Base-by-base conservation (phyloP, 306 rosid species). In the Cucumis sativus region DNA sequence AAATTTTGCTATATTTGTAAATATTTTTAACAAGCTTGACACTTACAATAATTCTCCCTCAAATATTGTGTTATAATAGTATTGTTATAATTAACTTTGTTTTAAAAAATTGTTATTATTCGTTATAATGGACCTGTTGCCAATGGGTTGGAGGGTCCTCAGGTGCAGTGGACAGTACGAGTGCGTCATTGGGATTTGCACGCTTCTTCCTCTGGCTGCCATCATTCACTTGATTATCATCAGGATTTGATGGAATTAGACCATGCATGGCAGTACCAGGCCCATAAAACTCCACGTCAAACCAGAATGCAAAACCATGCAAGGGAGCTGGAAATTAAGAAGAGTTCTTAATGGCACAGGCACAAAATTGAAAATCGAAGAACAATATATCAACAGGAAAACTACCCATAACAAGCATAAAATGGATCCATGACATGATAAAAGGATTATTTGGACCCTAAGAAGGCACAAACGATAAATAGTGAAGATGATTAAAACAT, bases 131-230 rank as follows among this genome's bases (percentile, higher is more conserved):
- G 80, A 95, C 99, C 99, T 95, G 99, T 83, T 95, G 99, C 99
- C 99, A 95, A 83, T 95, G 99, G 21, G 99, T 95, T 76, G 97
- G 99, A 78, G 97, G 97, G 79, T 95, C 99, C 97, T 92, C 99
- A 5, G 99, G 99, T 56, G 99, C 97, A 60, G 99, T 92, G 78
- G 97, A 95, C 65, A 95, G 86, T 51, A 91, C 91, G 62, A 95
- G 83, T 57, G 93, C 86, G 67, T 89, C 92, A 80, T 79, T 88
- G 37, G 97, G 97, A 78, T 89, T 92, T 73, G 92, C 62, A 75
- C 97, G 87, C 80, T 83, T 92, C 88, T 86, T 92, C 79, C 97
- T 87, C 84, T 83, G 95, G 87, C 77, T 88, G 70, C 88, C 89
- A 80, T 95, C 93, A 70, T 80, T 84, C 76, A 74, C 80, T 52